A percentile compares a stretch with the other conserved stretches of the same genome.
Conservation (phyloP, 2,329 filamentous ascomycete genomes). For the Ploettnerulaceae sp. region DNA sequence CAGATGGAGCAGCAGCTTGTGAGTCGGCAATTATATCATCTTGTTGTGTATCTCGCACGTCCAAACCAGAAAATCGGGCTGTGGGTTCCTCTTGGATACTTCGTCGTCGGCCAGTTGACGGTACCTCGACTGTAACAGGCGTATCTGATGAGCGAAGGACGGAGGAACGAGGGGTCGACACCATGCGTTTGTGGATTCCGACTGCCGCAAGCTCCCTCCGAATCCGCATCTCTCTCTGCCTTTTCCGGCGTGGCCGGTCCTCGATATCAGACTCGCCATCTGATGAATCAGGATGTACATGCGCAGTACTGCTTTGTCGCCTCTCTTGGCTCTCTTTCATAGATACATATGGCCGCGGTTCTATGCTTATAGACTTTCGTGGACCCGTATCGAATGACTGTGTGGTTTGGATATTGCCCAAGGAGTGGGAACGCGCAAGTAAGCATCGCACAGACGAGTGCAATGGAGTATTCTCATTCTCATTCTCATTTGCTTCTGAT, state of each 20-base stretch:
- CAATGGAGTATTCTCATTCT: slow-evolving; percentile 16
- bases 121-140: slow-evolving; percentile 11
- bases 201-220: slow-evolving; percentile 18
- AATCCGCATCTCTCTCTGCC: slow-evolving; percentile 15
- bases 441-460: slow-evolving; percentile 18
- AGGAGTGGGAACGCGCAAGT: slow-evolving; percentile 13
- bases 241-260: slow-evolving; percentile 4
- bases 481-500: not conserved
- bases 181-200: slow-evolving; percentile 8
- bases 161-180: slow-evolving; percentile 8
- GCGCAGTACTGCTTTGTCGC: slow-evolving; percentile 11
- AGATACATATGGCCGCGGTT: slow-evolving; percentile 26
- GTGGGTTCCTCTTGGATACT: slow-evolving; percentile 28
- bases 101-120: slow-evolving; percentile 24
- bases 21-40: slow-evolving; percentile 31
- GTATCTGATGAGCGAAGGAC: slow-evolving; percentile 7
- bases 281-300: slow-evolving; percentile 14
- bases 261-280: slow-evolving; percentile 27
- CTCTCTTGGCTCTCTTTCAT: slow-evolving; percentile 32
- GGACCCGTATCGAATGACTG: slow-evolving; percentile 20
- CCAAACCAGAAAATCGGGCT: slow-evolving; percentile 25
- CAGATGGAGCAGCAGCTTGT: slow-evolving; percentile 12
- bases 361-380: slow-evolving; percentile 6
- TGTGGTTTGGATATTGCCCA: slow-evolving; percentile 4
- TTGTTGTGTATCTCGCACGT: slow-evolving; percentile 27